Evolutionary conservation across 176 grass and related monocot species (phyloP).

Genomic region (Aegilops sharonensis): DNA sequence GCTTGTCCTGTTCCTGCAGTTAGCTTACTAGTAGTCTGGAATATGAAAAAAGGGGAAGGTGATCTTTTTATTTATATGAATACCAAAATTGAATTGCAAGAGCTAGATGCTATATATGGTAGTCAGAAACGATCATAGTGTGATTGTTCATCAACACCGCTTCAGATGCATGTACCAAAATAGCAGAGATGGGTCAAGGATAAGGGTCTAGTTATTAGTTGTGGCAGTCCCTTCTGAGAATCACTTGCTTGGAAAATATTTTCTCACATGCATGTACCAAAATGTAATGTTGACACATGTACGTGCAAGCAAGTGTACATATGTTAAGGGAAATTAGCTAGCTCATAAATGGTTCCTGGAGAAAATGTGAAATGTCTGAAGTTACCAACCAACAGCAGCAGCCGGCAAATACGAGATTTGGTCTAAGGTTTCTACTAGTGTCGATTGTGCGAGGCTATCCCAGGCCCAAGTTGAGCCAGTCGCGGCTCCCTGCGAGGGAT

Average conservation of each 20-base stretch:
- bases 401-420: no score
- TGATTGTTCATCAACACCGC: background rate
- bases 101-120: background rate
- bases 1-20: no score
- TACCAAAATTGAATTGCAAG: no score
- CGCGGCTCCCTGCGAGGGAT: no score
- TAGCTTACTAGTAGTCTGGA: no score
- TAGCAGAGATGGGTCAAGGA: background rate
- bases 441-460: no score
- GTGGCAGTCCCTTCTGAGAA: background rate
- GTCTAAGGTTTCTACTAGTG: no score
- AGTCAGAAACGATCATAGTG: background rate
- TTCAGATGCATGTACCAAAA: background rate
- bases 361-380: background rate
- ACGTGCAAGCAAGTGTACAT: background rate
- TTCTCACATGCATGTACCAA: background rate
- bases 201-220: background rate
- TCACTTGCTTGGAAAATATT: background rate
- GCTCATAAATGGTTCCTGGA: background rate
- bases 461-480: no score
- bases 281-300: background rate
- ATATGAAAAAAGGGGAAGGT: no score
- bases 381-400: no score
- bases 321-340: background rate
- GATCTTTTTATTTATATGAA: no score